Base-by-base conservation (phyloP, 768 basidiomycete genomes). In the Boletus sp. region DNA sequence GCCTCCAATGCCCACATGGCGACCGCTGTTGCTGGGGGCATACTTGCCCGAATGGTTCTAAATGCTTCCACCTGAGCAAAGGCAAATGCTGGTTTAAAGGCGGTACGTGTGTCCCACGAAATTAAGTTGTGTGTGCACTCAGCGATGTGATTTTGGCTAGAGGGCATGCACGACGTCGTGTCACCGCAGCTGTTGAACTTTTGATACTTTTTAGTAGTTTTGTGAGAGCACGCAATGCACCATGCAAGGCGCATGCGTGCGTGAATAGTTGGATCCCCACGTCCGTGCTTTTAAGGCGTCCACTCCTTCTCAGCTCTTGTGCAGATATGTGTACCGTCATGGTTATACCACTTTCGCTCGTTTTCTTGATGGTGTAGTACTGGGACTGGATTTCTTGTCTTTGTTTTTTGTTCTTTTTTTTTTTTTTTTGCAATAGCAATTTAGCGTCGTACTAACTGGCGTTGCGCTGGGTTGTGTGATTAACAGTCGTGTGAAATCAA, bases 71-170 rank as follows among this genome's bases (percentile, higher is more conserved):
- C 68, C 72, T 86, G 30, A 82, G 80, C 71, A 88, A 86, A 65
- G 88, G 89, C 40, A 90, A 87, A 72, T 92, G 90, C 66, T 90
- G 90, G 88, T 92, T 92, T 72, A 90, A 91, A 79, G 88, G 85
- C 60, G 71, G 79, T 80, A 53, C 63, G 80, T 71, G 9, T 30
- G 13, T 49, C 35, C 7, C 23, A 9, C 34, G 23, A 49, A 5
- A 19, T 38, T 11, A 9, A 37, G 42, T 21, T 29, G 27, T 46
- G n/a, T 10, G 29, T 47, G 19, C 10, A 30, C 57, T 65, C 23
- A 59, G 43, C 25, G 11, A 32, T 40, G 45, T 17, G 5, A 29
- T 38, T 23, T 17, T 47, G 42, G 8, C 4, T 49, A 78, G 77
- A 75, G 46, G 75, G 74, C 47, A 78, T 78, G 77, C 77, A 78